Base-by-base conservation (phyloP, 2,329 filamentous ascomycete species). In the Xylariales sp. region DNA sequence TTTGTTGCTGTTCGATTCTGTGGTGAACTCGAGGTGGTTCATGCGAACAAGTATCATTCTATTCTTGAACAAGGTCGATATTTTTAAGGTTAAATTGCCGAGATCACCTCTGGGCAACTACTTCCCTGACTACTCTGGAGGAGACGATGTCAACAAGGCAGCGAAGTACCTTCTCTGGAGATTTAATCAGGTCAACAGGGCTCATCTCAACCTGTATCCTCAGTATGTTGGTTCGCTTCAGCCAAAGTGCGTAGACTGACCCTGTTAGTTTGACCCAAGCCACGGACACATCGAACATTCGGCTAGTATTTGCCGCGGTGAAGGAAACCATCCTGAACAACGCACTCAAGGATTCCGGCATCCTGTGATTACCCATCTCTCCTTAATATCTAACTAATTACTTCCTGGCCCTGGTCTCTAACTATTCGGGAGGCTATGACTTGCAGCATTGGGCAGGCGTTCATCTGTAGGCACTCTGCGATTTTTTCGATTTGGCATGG, bases 321-420 rank as follows among this genome's bases (percentile, higher is more conserved):
- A 98, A 98, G 65, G 93, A 98, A 69, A 98, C 93, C 24, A 98
- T 98, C 58, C 71, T 98, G 53, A 95, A 97, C 66, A 98, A 98
- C 63, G 93, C 93, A 35, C 78, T 98, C 53, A 96, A 95, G 69
- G 93, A 98, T 65, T 97, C 93, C 16, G 93, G 93, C 53, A 97
- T 98, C 64, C 80, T 98, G 55, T 89, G 67, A 84, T 58, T 51
- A 49, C 45, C 40, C 20, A 41, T 36, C 27, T 36, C 36, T 32
- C 31, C 28, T 38, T 42, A 29, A 34, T 27, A 32, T 42, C 20
- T 43, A 46, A 48, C 42, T 40, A 46, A 42, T 44, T 45, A 46
- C 43, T 42, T 38, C 25, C 16, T 27, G 27, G 27, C 36, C 8
- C 27, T 35, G 39, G 27, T 16, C 38, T 43, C 40, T 43, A 31